Evolutionary conservation across 1,284 basidiomycete species (phyloP), one percentile per base, ranked within the genome.

Genomic region (Cutaneotrichosporon cavernicola): DNA sequence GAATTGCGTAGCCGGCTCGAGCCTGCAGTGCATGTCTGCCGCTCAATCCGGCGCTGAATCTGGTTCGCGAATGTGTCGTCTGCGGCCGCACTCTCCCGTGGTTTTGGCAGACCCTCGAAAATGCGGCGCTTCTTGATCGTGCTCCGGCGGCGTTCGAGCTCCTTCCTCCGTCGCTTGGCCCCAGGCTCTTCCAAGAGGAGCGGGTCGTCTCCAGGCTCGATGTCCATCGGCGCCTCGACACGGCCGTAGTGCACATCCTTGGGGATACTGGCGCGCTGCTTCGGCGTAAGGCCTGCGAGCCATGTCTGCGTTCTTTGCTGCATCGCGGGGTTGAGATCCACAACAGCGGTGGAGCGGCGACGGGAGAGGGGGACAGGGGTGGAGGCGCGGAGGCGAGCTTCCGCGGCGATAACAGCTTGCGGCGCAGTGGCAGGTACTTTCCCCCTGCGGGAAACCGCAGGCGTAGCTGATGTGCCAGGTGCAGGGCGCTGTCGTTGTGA

Each of bases 191-290:
- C 16, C 18, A 65, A 47, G 11, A 49, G 61, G 1, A 65, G 51
- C 22, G 50, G 51, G 26, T 65, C 64, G 16, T 55, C 57, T 9
- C 64, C 64, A 5, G 60, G 60, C n/a, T 52, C 50, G 30, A 47
- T n/a, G 34, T 55, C 11, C 14, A 65, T 26, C 22, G 60, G 56
- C 18, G 9, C 38, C n/a, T 50, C 36, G 1, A 38, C 18, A n/a
- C 21, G 22, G 1, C 63, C 63, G 16, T 61, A 21, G 6, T 36
- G 11, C 2, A 52, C 13, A 14, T 52, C 46, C 18, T 40, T 34
- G 34, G n/a, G 11, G 4, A 65, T 13, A 1, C 46, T 11, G 16
- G 53, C 57, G 18, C 59, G 59, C 40, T 46, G 52, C 3, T 5
- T 8, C 6, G 63, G 63, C 21, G 63, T 55, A 9, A 61, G 31